phyloP scores from a whole-genome alignment of 257 asterid species.

The Scutellaria barbata region DNA sequence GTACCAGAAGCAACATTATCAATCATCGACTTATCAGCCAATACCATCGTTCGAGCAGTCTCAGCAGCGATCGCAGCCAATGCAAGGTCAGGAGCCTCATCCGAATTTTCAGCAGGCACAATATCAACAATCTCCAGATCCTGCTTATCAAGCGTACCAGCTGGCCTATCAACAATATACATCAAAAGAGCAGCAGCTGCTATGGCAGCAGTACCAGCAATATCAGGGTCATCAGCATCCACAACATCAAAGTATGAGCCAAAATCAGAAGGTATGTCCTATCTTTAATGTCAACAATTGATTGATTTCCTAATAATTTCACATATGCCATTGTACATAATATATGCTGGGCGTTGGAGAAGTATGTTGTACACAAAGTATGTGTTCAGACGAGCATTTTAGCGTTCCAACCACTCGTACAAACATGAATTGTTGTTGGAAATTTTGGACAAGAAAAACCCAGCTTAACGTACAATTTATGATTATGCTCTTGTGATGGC shows the following conservation, averaged over 20 bases:
- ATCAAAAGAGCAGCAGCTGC: conserved; percentile 42
- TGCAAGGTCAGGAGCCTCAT: conserved; percentile 45
- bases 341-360: neutral
- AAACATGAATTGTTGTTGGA: neutral
- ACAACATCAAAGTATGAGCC: conserved; percentile 36
- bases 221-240: conserved; percentile 53
- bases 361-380: neutral
- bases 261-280: conserved; percentile 43
- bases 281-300: neutral
- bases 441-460: neutral
- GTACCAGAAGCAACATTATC: conserved; percentile 45
- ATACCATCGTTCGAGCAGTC: conserved; percentile 35
- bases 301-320: neutral
- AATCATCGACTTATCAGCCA: conserved; percentile 36
- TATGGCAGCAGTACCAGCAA: conserved; percentile 75
- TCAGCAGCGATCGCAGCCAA: conserved; percentile 41
- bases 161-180: conserved; percentile 48
- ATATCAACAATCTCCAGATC: conserved; percentile 46
- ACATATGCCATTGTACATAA: neutral
- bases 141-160: conserved; percentile 55
- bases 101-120: conserved; percentile 30
- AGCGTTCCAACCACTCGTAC: neutral
- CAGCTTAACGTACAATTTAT: neutral
- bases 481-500: conserved; percentile 1
- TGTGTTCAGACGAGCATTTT: conserved; percentile 1